Conservation (phyloP, 352 stramenopile species). For the Phytophthora nicotianae region DNA sequence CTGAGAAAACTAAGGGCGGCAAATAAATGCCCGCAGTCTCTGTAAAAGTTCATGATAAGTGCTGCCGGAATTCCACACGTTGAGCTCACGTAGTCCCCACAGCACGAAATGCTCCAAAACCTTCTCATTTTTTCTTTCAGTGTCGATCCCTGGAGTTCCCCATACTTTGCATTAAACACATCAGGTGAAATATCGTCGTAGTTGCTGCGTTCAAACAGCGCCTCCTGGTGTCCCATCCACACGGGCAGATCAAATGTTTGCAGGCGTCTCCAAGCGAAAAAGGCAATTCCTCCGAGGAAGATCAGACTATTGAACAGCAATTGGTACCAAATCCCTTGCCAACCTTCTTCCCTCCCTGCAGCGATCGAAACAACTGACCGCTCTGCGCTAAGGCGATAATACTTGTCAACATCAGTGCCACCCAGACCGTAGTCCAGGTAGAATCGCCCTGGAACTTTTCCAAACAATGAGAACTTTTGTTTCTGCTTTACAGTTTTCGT, state of each 20-base stretch:
- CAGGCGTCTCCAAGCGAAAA: slow-evolving; percentile 70
- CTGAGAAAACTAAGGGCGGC: slow-evolving; percentile 70
- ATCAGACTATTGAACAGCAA: slow-evolving; percentile 65
- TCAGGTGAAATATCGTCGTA: slow-evolving; percentile 56
- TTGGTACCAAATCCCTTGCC: slow-evolving; percentile 73
- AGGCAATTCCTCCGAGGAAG: slow-evolving; percentile 53
- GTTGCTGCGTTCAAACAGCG: slow-evolving; percentile 79
- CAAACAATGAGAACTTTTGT: slow-evolving; percentile 52
- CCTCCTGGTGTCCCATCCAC: slow-evolving; percentile 60
- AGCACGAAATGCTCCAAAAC: slow-evolving; percentile 53
- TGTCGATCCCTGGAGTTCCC: slow-evolving; percentile 44
- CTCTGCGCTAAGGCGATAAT: slow-evolving; percentile 53
- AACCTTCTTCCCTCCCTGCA: slow-evolving; percentile 47
- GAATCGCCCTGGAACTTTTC: slow-evolving; percentile 45
- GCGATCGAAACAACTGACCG: slow-evolving; percentile 65
- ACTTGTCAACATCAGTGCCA: slow-evolving; percentile 35
- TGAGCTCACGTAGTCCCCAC: slow-evolving; percentile 62
- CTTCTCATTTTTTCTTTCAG: slow-evolving; percentile 47
- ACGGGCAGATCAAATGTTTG: slow-evolving; percentile 62
- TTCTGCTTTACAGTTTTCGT: slow-evolving; percentile 26
- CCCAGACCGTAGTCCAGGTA: slow-evolving; percentile 62
- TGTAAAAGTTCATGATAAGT: slow-evolving; percentile 67
- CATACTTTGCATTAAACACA: slow-evolving; percentile 54
- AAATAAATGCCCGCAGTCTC: slow-evolving; percentile 70
- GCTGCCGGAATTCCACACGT: slow-evolving; percentile 73